These are phyloP conservation scores for Hirschioporus abietinus DNA, from an alignment of 768 basidiomycete species.

Conservation along the genomic window DNA sequence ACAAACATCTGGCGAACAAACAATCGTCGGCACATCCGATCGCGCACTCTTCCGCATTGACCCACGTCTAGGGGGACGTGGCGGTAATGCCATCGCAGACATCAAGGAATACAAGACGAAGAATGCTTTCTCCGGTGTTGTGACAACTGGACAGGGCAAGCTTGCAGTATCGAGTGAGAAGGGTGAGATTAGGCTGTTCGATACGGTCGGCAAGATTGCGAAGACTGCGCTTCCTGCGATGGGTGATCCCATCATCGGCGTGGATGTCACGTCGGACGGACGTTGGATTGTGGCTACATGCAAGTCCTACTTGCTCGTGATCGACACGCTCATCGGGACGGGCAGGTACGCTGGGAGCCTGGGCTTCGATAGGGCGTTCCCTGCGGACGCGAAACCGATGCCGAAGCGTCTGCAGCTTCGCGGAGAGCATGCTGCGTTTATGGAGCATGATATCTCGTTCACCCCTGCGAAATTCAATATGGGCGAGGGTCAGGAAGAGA, in stretches of 20 bases:
- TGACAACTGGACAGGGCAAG: conserved; percentile 82
- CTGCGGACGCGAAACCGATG: conserved; percentile 87
- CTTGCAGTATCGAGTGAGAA: conserved; percentile 94
- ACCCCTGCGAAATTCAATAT: conserved; percentile 97
- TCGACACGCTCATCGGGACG: conserved; percentile 92
- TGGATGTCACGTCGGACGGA: conserved; percentile 92
- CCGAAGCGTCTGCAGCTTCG: conserved; percentile 84
- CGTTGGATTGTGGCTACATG: conserved; percentile 96
- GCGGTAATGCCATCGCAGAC: conserved; percentile 42
- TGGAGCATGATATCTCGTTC: conserved; percentile 83
- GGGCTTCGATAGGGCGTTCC: conserved; percentile 94
- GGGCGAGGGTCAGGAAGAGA: conserved; percentile 83
- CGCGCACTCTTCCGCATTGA: conserved; percentile 98
- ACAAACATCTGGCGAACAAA: conserved; percentile 87
- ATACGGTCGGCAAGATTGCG: conserved; percentile 95
- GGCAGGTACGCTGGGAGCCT: conserved; percentile 77
- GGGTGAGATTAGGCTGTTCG: conserved; percentile 93
- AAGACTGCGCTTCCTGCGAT: conserved; percentile 96
- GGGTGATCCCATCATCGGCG: conserved; percentile 91
- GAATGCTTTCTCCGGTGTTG: conserved; percentile 90
- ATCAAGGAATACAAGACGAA: conserved; percentile 95
- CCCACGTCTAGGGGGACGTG: conserved; percentile 75
- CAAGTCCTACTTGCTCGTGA: conserved; percentile 86
- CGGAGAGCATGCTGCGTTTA: conserved; percentile 90
- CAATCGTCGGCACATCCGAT: conserved; percentile 87